Base-by-base conservation (phyloP, 352 stramenopile species). In the Globisporangium carolinianum region DNA sequence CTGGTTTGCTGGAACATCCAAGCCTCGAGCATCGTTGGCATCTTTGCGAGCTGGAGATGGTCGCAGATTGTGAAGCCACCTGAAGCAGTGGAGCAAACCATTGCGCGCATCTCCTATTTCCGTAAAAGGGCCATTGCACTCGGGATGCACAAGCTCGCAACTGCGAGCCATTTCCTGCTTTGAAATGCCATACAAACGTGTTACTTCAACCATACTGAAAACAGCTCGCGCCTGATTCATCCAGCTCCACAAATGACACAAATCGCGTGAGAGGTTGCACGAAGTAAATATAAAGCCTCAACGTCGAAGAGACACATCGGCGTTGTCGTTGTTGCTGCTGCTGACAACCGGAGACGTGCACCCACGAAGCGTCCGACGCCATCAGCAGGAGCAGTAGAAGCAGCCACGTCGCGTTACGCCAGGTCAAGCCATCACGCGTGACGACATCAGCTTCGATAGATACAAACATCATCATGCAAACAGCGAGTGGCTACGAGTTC, bases 401-500 rank as follows among this genome's bases (percentile, higher is more conserved):
- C 9, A 45, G 4, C 15, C 11, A 47, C 42, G 12, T 32, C 42
- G 12, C 42, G 42, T 32, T 32, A 32, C 24, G 24, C 24, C 24
- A 32, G 24, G 24, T 32, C 24, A 32, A 32, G 24, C 2, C 24
- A 32, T 2, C 12, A 17, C 42, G 42, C 11, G 38, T 42, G 38
- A n/a, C 42, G 41, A 46, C 41, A 32, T 3, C 24, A 32, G 24
- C 24, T 14, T 17, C 42, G 11, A 49, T n/a, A 35, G 45, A 32
- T 12, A 18, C 24, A 32, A 32, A 32, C 24, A 32, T 32, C 3
- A 32, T 32, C 24, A 32, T 32, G 24, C 24, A 32, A 32, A 32
- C 24, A 32, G 24, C 24, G 24, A 32, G 7, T 43, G 79, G 76
- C 62, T 92, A 90, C 60, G 79, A 92, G 62, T 92, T 90, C 63